phyloP scores from a whole-genome alignment of 2,329 filamentous ascomycete species.

The Trichoderma sp. region DNA sequence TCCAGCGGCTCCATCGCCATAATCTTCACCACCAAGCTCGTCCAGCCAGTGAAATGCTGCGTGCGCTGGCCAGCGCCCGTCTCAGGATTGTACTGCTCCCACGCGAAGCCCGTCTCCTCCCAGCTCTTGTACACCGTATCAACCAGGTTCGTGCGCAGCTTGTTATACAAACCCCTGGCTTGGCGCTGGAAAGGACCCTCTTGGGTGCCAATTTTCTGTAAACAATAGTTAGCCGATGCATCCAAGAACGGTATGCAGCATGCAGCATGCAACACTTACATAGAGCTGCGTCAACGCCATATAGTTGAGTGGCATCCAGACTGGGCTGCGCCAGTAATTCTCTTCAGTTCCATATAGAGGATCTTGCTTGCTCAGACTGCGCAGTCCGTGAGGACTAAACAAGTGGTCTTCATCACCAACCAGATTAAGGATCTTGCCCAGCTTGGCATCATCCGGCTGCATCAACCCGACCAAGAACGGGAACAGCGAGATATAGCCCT shows the following conservation, averaged over 20 bases:
- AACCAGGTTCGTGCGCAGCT: slow-evolving; percentile 81
- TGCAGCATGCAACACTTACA: slow-evolving; percentile 56
- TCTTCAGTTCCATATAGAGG: slow-evolving; percentile 85
- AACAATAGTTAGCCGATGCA: slow-evolving; percentile 38
- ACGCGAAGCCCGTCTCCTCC: slow-evolving; percentile 91
- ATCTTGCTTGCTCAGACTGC: slow-evolving; percentile 84
- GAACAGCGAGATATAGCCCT: slow-evolving; percentile 92
- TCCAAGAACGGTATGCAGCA: not conserved
- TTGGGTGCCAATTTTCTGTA: slow-evolving; percentile 63
- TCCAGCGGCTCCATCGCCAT: slow-evolving; percentile 85
- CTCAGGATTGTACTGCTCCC: slow-evolving; percentile 97
- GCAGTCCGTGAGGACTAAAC: slow-evolving; percentile 88
- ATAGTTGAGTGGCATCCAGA: slow-evolving; percentile 98
- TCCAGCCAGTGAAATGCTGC: slow-evolving; percentile 98
- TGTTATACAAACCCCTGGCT: slow-evolving; percentile 74
- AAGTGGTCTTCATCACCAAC: slow-evolving; percentile 81
- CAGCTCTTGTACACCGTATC: slow-evolving; percentile 87
- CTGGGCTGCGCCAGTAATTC: slow-evolving; percentile 94
- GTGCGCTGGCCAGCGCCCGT: slow-evolving; percentile 92
- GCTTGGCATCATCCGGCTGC: slow-evolving; percentile 70
- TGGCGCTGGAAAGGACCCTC: slow-evolving; percentile 69
- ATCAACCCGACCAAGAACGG: slow-evolving; percentile 87
- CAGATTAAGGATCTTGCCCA: slow-evolving; percentile 76
- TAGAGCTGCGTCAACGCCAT: slow-evolving; percentile 77
- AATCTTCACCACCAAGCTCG: slow-evolving; percentile 95